Conservation (phyloP, 768 basidiomycete species). For the Kwoniella sp. region DNA sequence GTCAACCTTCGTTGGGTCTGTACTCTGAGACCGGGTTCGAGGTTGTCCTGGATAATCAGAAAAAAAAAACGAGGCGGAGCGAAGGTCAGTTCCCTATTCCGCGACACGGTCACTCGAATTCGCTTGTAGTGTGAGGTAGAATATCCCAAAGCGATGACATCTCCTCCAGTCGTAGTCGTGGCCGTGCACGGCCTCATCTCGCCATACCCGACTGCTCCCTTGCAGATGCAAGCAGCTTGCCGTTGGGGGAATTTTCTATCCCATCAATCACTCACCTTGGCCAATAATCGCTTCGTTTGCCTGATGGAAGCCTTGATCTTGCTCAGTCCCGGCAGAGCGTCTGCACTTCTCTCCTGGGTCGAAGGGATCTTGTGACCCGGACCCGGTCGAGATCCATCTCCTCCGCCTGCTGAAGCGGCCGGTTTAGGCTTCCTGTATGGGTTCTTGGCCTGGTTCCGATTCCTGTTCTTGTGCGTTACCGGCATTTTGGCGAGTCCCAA, state of each 20-base stretch:
- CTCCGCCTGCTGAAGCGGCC: background rate
- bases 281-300: constrained; percentile 78
- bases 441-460: constrained; percentile 5
- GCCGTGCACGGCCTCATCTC: background rate
- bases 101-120: background rate
- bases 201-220: background rate
- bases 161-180: background rate
- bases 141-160: too few species aligned
- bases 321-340: constrained; percentile 68
- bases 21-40: constrained; percentile 81
- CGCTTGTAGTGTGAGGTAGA: too few species aligned
- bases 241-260: background rate
- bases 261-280: constrained; percentile 63
- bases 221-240: background rate
- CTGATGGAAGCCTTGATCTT: constrained; percentile 83
- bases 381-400: constrained; percentile 17
- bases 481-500: too few species aligned
- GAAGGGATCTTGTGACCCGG: constrained; percentile 16
- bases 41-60: constrained; percentile 64
- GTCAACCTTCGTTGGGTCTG: constrained; percentile 77
- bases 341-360: constrained; percentile 32
- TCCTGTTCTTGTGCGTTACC: constrained; percentile 8
- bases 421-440: constrained; percentile 18
- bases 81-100: background rate
- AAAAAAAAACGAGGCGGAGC: too few species aligned